phyloP scores from a whole-genome alignment of 139 green algal genomes.

The Spirogloea muscicola region DNA sequence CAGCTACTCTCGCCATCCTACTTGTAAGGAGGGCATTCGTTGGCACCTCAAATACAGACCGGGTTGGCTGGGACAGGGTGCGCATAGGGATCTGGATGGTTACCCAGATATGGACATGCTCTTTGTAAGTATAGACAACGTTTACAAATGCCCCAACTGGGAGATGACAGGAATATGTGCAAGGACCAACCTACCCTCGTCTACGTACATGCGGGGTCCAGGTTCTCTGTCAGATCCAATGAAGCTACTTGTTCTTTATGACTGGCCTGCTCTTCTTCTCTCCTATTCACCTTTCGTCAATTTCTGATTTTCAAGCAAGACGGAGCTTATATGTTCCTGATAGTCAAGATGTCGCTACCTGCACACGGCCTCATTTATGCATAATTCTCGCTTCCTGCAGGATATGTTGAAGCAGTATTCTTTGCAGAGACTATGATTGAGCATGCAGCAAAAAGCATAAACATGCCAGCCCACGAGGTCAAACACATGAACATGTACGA shows the following conservation, averaged over 20 bases:
- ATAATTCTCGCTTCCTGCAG: no score
- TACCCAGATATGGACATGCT: constrained; percentile 4
- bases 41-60: background rate
- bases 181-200: constrained; percentile 31
- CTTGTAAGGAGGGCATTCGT: no score
- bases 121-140: constrained; percentile 28
- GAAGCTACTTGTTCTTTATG: no score
- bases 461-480: constrained; percentile 18
- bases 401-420: constrained; percentile 25
- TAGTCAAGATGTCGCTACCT: no score
- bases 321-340: no score
- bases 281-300: no score
- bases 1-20: no score
- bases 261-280: no score
- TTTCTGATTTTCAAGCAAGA: no score
- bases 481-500: constrained; percentile 31
- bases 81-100: constrained; percentile 8
- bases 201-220: constrained; percentile 28
- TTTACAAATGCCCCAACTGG: constrained; percentile 30
- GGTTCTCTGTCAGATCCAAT: no score
- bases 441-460: constrained; percentile 20
- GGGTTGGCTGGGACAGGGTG: constrained; percentile 4
- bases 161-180: background rate
- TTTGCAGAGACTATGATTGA: constrained; percentile 39
- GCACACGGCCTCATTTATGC: no score